These are phyloP conservation scores for Osmanthus fragrans DNA, from an alignment of 257 asterid genomes.

Conservation along the genomic window DNA sequence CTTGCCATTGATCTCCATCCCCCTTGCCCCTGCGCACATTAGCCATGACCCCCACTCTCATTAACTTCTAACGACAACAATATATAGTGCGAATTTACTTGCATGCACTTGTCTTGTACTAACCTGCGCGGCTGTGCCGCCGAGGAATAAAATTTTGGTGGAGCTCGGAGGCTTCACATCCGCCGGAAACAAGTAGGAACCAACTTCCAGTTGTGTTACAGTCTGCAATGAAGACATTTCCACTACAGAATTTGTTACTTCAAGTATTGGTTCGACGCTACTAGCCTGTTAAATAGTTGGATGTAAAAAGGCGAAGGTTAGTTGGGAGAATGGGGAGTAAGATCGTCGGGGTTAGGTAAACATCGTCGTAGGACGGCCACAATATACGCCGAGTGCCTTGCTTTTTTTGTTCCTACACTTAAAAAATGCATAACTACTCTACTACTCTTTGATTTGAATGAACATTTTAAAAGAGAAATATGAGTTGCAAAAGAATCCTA, in stretches of 20 bases:
- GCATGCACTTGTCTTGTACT: background rate
- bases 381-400: background rate
- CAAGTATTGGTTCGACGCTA: no score
- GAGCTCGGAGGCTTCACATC: constrained; percentile 68
- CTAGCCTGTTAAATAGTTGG: background rate
- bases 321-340: background rate
- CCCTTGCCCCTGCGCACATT: constrained; percentile 68
- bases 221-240: constrained; percentile 25
- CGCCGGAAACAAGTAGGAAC: constrained; percentile 54
- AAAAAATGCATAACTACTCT: no score
- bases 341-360: constrained; percentile 3
- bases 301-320: background rate
- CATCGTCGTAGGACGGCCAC: constrained; percentile 8
- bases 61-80: background rate
- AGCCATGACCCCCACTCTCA: constrained; percentile 9
- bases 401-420: background rate
- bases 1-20: constrained; percentile 65
- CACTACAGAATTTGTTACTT: no score
- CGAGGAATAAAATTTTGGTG: constrained; percentile 56
- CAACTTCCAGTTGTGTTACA: constrained; percentile 55
- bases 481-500: no score
- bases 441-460: no score
- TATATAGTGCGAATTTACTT: no score
- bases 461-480: no score
- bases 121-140: constrained; percentile 98